Evolutionary conservation across 1,139 yeast genomes (phyloP).

Genomic region (Magnusiomyces tetraspermus): DNA sequence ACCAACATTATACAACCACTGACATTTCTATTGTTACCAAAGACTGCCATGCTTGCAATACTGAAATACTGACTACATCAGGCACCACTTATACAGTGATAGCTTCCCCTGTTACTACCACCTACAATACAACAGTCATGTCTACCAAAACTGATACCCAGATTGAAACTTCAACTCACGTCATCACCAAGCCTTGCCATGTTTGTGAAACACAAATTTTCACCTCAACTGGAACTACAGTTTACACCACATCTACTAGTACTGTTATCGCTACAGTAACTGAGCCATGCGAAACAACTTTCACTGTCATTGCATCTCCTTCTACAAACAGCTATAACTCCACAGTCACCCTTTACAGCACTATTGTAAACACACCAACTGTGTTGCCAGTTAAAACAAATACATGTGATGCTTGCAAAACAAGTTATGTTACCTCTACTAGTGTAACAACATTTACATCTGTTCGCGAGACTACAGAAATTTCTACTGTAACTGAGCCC

Average conservation of each 20-base stretch:
- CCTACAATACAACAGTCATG: neutral
- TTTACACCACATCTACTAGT: neutral
- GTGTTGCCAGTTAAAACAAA: neutral
- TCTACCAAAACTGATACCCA: neutral
- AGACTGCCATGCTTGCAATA: neutral
- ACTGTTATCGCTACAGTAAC: neutral
- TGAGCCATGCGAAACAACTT: neutral
- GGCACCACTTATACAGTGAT: neutral
- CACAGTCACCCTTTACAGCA: too few relatives aligned
- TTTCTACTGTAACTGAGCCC: neutral
- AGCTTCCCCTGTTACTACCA: neutral
- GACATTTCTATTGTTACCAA: too few relatives aligned
- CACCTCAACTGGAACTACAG: neutral
- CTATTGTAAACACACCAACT: neutral
- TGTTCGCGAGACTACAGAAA: neutral
- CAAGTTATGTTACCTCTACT: neutral
- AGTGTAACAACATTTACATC: neutral
- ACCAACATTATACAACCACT: too few relatives aligned
- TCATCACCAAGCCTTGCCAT: neutral
- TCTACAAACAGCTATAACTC: too few relatives aligned
- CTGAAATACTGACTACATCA: neutral
- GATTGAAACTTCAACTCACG: neutral
- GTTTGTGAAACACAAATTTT: conserved; percentile 1
- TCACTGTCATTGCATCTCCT: neutral
- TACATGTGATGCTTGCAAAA: neutral